Conservation (phyloP, 306 rosid genomes). For the Fragaria vesca region DNA sequence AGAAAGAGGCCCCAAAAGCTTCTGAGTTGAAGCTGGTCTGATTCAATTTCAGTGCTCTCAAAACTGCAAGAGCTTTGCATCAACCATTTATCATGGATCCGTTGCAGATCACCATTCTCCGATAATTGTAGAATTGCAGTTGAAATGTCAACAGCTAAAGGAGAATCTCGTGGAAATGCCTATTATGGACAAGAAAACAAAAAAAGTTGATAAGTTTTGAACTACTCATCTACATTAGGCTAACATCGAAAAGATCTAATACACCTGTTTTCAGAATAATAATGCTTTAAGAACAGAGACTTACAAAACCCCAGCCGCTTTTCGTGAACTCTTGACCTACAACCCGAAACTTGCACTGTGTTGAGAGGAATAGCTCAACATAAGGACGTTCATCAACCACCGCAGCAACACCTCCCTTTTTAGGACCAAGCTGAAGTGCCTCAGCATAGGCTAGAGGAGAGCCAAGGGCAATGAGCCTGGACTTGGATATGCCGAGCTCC, state of each 20-base stretch:
- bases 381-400: conserved; percentile 81
- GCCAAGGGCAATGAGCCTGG: conserved; percentile 79
- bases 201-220: neutral
- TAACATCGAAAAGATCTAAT: neutral
- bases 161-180: conserved; percentile 96
- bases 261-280: neutral
- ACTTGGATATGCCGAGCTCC: conserved; percentile 69
- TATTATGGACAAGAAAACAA: conserved; percentile 15
- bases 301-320: conserved; percentile 99
- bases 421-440: conserved; percentile 79
- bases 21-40: conserved; percentile 71
- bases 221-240: neutral
- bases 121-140: conserved; percentile 91
- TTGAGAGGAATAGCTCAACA: conserved; percentile 73
- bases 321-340: conserved; percentile 96
- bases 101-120: conserved; percentile 90
- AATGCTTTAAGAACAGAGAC: conserved; percentile 30
- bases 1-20: conserved; percentile 96
- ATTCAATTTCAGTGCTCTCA: conserved; percentile 56
- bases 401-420: conserved; percentile 89
- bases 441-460: conserved; percentile 72
- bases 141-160: conserved; percentile 81
- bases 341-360: conserved; percentile 75
- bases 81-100: conserved; percentile 94
- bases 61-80: conserved; percentile 50